Conservation (phyloP, 345 rosid species). For the Eucalyptus curtisii region DNA sequence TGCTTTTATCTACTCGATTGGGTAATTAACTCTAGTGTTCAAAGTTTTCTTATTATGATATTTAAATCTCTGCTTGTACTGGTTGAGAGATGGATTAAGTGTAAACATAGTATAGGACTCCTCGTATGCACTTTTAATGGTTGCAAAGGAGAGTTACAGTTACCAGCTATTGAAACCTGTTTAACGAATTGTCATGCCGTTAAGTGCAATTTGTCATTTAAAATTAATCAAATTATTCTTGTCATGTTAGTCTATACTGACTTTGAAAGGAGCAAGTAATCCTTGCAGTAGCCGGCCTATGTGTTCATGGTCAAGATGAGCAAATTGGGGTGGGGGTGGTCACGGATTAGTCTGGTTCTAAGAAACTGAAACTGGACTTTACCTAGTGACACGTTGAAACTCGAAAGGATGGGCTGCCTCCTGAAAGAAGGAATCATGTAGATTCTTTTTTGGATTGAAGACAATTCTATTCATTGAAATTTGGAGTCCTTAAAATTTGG, state of each 20-base stretch:
- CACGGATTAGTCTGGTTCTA: neutral
- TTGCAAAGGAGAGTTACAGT: neutral
- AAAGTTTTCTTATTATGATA: neutral
- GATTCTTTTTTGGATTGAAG: neutral
- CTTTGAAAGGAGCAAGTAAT: neutral
- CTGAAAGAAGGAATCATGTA: neutral
- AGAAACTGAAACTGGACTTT: neutral
- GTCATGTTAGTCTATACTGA: neutral
- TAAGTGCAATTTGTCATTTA: neutral
- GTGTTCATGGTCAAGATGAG: neutral
- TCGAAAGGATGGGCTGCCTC: neutral
- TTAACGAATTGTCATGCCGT: neutral
- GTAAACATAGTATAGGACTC: neutral
- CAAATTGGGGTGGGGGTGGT: neutral
- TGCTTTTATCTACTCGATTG: constrained; percentile 13
- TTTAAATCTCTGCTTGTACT: neutral
- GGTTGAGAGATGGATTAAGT: neutral
- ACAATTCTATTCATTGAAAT: neutral
- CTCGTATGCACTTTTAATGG: neutral
- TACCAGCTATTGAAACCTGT: neutral
- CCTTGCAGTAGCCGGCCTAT: neutral
- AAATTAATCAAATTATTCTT: neutral
- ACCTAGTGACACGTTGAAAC: neutral
- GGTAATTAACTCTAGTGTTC: neutral
- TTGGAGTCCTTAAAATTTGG: neutral